phyloP scores from a whole-genome alignment of 2,329 filamentous ascomycete genomes.

The Chaetomium sp. region DNA sequence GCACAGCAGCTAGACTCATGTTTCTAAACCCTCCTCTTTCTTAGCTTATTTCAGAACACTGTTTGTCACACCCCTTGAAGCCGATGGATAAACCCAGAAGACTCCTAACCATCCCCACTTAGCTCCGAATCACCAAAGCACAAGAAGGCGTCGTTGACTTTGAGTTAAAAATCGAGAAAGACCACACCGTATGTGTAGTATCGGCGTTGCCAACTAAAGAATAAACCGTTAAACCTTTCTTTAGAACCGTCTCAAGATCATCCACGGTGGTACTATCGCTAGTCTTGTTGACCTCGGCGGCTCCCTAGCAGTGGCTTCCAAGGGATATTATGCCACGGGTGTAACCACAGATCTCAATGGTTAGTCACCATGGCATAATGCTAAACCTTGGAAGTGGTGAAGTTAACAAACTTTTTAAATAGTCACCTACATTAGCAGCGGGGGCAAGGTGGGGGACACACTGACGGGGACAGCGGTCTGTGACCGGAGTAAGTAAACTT shows the following conservation, averaged over 20 bases:
- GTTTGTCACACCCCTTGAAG: no score
- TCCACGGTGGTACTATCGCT: conserved; percentile 74
- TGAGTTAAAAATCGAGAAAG: conserved; percentile 65
- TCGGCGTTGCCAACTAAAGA: neutral
- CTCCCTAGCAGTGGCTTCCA: conserved; percentile 59
- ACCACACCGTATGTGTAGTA: conserved; percentile 62
- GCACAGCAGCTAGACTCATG: neutral
- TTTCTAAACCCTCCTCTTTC: conserved; percentile 15
- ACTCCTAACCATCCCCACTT: neutral
- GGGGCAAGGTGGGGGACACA: conserved; percentile 51
- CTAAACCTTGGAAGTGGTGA: no score
- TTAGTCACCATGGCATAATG: conserved; percentile 23
- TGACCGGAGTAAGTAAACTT: conserved; percentile 50
- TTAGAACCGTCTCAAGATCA: conserved; percentile 68
- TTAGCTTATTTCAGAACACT: conserved; percentile 37
- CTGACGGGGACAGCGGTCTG: conserved; percentile 52
- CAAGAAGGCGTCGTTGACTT: conserved; percentile 64
- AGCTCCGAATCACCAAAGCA: conserved; percentile 64
- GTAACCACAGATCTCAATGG: conserved; percentile 61
- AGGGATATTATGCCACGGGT: conserved; percentile 55
- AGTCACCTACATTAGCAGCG: conserved; percentile 59
- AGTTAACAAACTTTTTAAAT: neutral
- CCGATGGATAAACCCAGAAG: no score
- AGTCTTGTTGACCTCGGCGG: conserved; percentile 65
- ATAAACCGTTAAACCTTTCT: neutral